Evolutionary conservation across 805 yeast species (phyloP), one percentile per base, ranked within the genome.

Genomic region (Sugiyamaella qingdaonensis): DNA sequence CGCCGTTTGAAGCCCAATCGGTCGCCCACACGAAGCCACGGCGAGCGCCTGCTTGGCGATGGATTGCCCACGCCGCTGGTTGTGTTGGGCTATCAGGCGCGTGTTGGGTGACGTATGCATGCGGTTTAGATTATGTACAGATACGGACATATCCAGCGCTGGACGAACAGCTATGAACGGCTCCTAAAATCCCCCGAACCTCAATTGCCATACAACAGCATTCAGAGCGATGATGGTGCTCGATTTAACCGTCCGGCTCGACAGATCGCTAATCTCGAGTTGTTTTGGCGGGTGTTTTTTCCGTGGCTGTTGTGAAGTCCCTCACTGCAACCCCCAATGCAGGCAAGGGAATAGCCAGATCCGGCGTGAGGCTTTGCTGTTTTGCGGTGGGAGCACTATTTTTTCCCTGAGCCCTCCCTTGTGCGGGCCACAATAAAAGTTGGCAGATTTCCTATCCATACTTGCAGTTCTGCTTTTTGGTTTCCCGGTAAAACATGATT

Each of bases 401-500:
- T 45, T 45, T 45, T 45, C 48, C 42, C n/a, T 18, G 16, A 34
- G 31, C 49, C 34, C 34, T 35, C 34, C 41, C 33, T 33, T 27
- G n/a, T 35, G 46, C 33, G 31, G 33, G 46, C 18, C 46, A 21
- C 33, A 32, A 34, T 44, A 50, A 49, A 51, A n/a, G 51, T 44
- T 13, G 37, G 37, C 24, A 7, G 27, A 29, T 29, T 19, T 39
- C 43, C 43, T 19, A 16, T 11, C 19, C 21, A 24, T 19, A 14
- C 21, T 39, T 35, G 49, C 33, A 16, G 41, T 39, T 39, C 24
- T 39, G 42, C 27, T 13, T 21, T 27, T 48, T n/a, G 21, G 14
- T 18, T 11, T 35, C 8, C 21, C 16, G 18, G 31, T 31, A 53
- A 10, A 39, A 21, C 24, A 64, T 64, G 68, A 55, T 64, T n/a